These are phyloP conservation scores for Collybia mongolica DNA, from an alignment of 768 basidiomycete species.

Conservation along the genomic window DNA sequence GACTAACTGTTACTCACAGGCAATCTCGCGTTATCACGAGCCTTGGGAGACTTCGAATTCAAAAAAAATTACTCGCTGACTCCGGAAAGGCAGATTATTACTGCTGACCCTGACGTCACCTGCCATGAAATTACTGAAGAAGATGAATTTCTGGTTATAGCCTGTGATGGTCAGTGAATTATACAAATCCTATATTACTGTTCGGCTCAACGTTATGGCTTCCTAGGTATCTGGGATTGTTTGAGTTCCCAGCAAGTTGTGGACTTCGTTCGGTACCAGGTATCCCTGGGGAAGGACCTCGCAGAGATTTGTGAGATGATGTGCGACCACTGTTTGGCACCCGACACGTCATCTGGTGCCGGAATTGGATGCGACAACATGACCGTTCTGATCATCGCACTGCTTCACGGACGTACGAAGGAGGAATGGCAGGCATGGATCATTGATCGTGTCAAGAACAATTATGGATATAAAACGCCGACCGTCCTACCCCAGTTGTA, in stretches of 20 bases:
- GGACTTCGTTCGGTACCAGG: conserved; percentile 80
- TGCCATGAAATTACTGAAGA: conserved; percentile 80
- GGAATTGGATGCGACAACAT: conserved; percentile 99
- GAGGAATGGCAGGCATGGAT: conserved; percentile 95
- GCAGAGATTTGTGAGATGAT: conserved; percentile 85
- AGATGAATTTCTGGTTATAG: conserved; percentile 95
- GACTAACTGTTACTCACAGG: conserved; percentile 44
- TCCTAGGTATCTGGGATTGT: conserved; percentile 98
- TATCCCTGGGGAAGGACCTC: conserved; percentile 78
- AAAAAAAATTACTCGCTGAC: conserved; percentile 85
- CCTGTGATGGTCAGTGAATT: conserved; percentile 84
- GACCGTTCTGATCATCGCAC: conserved; percentile 90
- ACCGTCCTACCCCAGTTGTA: conserved; percentile 75
- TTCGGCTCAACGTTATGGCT: conserved; percentile 7
- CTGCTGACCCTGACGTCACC: conserved; percentile 89
- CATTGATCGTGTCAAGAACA: conserved; percentile 71
- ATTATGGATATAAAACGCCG: conserved; percentile 80
- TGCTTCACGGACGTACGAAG: conserved; percentile 84
- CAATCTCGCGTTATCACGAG: conserved; percentile 92
- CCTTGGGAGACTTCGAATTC: conserved; percentile 97
- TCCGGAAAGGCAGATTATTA: conserved; percentile 93
- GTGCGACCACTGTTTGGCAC: conserved; percentile 92
- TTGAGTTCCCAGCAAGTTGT: conserved; percentile 89
- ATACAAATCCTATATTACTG: not conserved
- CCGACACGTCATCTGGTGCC: conserved; percentile 84